Base-by-base conservation (phyloP, 2,329 filamentous ascomycete species). In the Diaporthe eres region DNA sequence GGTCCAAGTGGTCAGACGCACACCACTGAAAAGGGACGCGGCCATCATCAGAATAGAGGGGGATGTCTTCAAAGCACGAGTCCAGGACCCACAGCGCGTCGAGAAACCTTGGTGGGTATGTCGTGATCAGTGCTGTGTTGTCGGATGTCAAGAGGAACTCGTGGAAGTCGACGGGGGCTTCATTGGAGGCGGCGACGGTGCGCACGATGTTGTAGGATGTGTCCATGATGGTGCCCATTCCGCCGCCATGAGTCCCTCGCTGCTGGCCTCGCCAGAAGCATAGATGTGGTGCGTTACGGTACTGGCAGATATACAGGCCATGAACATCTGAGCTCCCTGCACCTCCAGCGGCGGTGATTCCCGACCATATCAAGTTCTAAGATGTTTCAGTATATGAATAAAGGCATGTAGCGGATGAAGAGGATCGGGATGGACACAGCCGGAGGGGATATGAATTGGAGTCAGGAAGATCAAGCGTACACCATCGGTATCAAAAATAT, bases 401-500 rank as follows among this genome's bases (percentile, higher is more conserved):
- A 3, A 19, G 10, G n/a, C 15, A 5, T 22, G 10, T 4, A 12
- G 22, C 31, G 22, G 17, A 10, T 28, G n/a, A 13, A 28, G 15
- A n/a, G 5, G 2, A 17, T 19, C 12, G 10, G 28, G 2, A 4
- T 34, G 31, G 31, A 3, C 4, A 0, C 17, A 31, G 25, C 25
- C 25, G 25, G 37, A 15, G 12, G 3, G 1, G 22, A 44, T 6
- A 15, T 28, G 2, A n/a, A 6, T 19, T 19, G 25, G 5, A 25
- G 10, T 0, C 10, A 10, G 9, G 5, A n/a, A 25, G 2, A 13
- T n/a, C 13, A 13, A 25, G 5, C 73, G 25, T 63, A 75, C 73
- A 6, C 74, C 74, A 39, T 72, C 72, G 47, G 68, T 75, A 39
- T 75, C 74, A 53, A 75, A 75, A 0, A 75, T 72, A 31, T 75